Percentiles rank a stretch among this genome's conserved stretches.
phyloP scores from a whole-genome alignment of 805 yeast species.

The Teunomyces gatunensis region DNA sequence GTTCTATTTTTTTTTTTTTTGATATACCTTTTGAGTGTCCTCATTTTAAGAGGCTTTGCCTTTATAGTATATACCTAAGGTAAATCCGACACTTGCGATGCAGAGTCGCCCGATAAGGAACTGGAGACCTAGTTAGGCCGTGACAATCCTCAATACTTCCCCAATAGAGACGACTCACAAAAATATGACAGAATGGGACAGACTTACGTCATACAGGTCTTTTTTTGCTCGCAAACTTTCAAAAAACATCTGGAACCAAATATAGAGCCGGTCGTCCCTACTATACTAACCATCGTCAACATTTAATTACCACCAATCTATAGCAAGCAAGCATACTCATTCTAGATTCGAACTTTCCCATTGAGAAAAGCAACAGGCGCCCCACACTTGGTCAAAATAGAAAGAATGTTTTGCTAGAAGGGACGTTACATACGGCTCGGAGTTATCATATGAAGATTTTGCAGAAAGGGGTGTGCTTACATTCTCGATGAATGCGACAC shows the following conservation, averaged over 20 bases:
- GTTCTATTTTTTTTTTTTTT: no score
- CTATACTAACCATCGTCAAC: not conserved
- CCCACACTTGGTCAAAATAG: not conserved
- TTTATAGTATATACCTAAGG: no score
- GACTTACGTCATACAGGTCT: not conserved
- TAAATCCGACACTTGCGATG: not conserved
- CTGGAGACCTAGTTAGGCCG: not conserved
- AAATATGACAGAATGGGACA: not conserved
- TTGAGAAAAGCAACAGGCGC: not conserved
- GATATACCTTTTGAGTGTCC: no score
- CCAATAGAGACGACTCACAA: not conserved
- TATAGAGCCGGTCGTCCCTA: not conserved
- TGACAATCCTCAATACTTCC: not conserved
- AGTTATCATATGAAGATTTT: not conserved
- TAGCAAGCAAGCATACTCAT: not conserved
- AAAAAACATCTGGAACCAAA: not conserved
- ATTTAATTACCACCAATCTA: not conserved
- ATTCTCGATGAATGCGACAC: not conserved
- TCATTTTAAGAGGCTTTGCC: no score
- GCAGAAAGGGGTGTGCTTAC: not conserved
- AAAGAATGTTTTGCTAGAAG: not conserved
- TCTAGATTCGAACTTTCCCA: not conserved
- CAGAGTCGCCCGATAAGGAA: not conserved
- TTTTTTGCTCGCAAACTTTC: not conserved
- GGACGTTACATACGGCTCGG: not conserved